Evolutionary conservation across 352 stramenopile genomes (phyloP).

Genomic region (Phytophthora agathidicida): DNA sequence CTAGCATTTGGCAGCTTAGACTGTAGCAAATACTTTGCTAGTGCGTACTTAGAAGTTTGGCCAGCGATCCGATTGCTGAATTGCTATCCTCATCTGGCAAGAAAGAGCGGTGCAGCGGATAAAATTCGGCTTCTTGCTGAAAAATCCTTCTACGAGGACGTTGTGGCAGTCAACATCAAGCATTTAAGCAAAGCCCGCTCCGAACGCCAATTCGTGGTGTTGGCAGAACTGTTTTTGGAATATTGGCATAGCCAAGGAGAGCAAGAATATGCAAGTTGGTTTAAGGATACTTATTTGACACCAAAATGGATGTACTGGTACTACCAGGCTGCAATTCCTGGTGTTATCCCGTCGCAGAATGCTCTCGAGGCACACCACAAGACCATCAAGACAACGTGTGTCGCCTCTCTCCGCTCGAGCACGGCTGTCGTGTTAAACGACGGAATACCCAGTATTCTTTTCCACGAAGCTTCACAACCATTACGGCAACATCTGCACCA

Average conservation of each 20-base stretch:
- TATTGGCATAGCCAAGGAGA: constrained; percentile 16
- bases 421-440: constrained; percentile 15
- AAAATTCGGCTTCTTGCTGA: background rate
- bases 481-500: background rate
- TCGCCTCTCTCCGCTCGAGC: background rate
- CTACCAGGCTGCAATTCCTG: constrained; percentile 1
- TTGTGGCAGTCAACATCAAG: constrained; percentile 7
- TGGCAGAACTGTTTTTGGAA: background rate
- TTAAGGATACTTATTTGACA: constrained; percentile 2
- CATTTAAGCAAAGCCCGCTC: constrained; percentile 5
- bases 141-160: constrained; percentile 1
- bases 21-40: constrained; percentile 13
- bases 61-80: constrained; percentile 14
- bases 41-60: constrained; percentile 23
- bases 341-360: constrained; percentile 8
- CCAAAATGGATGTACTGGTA: background rate
- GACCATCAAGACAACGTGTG: constrained; percentile 7
- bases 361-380: constrained; percentile 10
- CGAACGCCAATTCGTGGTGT: background rate
- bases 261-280: constrained; percentile 1
- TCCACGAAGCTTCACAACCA: constrained; percentile 1
- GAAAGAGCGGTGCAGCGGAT: constrained; percentile 13
- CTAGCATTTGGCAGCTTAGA: constrained; percentile 27
- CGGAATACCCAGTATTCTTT: constrained; percentile 2
- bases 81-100: constrained; percentile 15